phyloP scores from a whole-genome alignment of 1,284 basidiomycete genomes.

The Xerocomus minutiporus region DNA sequence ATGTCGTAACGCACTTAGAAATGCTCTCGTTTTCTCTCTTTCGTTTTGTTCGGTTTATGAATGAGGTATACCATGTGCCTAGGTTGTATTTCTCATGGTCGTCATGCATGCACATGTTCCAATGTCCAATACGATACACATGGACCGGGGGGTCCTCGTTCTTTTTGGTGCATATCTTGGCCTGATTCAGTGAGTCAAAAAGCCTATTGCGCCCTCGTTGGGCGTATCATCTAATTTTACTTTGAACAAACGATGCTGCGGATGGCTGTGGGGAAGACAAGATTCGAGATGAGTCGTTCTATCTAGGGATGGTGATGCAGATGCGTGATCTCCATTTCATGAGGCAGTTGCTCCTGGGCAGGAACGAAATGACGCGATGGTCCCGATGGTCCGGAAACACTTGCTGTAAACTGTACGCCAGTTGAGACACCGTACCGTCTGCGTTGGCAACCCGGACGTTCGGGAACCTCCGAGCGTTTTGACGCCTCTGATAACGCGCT shows the following conservation, averaged over 20 bases:
- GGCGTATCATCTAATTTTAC: background rate
- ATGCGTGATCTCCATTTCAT: background rate
- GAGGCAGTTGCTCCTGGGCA: background rate
- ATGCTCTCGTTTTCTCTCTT: background rate
- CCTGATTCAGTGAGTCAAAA: background rate
- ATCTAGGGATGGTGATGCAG: background rate
- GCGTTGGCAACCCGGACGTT: background rate
- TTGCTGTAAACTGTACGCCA: background rate
- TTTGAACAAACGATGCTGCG: background rate
- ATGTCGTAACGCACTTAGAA: constrained; percentile 25
- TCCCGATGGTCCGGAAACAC: background rate
- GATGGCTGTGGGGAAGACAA: background rate
- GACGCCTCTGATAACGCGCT: too few relatives aligned
- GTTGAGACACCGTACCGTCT: background rate
- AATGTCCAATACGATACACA: background rate
- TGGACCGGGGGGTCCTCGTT: too few relatives aligned
- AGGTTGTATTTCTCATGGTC: constrained; percentile 16
- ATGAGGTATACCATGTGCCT: constrained; percentile 13
- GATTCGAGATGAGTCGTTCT: background rate
- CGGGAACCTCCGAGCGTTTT: background rate
- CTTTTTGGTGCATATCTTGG: background rate
- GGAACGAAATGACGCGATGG: background rate
- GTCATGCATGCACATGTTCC: constrained; percentile 4
- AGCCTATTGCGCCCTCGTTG: background rate
- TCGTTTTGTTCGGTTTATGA: constrained; percentile 2